These are phyloP conservation scores for Sporothrix dimorphospora DNA, from an alignment of 2,329 filamentous ascomycete species.

Conservation along the genomic window DNA sequence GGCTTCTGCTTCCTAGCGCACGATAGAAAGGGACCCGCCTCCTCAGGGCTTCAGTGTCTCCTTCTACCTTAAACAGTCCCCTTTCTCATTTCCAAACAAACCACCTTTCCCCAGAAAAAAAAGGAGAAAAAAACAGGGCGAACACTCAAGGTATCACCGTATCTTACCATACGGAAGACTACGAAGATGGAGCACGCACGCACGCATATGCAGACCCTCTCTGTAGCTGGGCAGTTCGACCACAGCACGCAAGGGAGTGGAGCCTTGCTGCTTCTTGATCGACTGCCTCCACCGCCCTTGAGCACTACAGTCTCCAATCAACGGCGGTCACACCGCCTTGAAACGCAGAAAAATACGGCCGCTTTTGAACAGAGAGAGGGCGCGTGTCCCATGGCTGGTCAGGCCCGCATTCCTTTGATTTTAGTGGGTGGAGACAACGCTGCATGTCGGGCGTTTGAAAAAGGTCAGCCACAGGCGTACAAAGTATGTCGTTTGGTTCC, in stretches of 20 bases:
- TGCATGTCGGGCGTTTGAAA: neutral
- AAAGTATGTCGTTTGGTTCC: too few relatives aligned
- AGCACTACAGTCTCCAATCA: neutral
- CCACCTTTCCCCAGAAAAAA: too few relatives aligned
- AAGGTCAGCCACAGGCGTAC: neutral
- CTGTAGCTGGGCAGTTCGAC: neutral
- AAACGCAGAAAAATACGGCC: neutral
- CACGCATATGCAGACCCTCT: neutral
- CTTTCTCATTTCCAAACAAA: too few relatives aligned
- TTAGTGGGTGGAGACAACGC: neutral
- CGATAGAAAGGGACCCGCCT: neutral
- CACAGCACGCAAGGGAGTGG: slow-evolving; percentile 17
- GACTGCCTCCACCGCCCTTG: slow-evolving; percentile 9
- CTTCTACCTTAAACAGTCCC: neutral
- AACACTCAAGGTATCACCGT: neutral
- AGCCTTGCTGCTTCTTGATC: neutral
- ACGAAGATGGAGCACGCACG: neutral
- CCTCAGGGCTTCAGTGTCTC: neutral
- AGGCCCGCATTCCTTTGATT: neutral
- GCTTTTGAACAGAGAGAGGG: too few relatives aligned
- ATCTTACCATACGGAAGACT: neutral
- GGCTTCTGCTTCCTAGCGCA: slow-evolving; percentile 19
- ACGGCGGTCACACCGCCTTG: slow-evolving; percentile 16
- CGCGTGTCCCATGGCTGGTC: neutral
- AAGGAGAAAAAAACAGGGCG: slow-evolving; percentile 16